Evolutionary conservation across 1,284 basidiomycete genomes (phyloP), one percentile per base, ranked within the genome.

Genomic region (Sanguinoderma infundibulare): DNA sequence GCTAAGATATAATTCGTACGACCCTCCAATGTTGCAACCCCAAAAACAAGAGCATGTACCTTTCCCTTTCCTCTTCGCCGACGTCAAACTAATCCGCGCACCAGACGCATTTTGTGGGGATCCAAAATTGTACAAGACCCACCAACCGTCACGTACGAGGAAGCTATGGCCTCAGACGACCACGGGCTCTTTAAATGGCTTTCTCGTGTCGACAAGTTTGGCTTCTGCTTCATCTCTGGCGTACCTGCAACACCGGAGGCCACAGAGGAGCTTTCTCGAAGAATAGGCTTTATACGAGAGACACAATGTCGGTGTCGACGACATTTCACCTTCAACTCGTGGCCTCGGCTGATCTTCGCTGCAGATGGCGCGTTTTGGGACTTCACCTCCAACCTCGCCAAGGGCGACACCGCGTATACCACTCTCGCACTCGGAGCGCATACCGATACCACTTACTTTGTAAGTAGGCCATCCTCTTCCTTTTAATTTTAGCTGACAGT

Each of bases 361-460:
- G 1, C 61, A 95, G 93, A 96, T 69, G 95, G 94, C 35, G 88
- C 89, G 53, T 97, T 98, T 76, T 99, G 97, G 96, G 95, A 98
- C 71, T 98, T 99, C 72, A 98, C 96, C 0, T 89, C 96, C 0
- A 90, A 98, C 72, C 83, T 98, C 22, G 88, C 91, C 12, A 95
- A 93, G 71, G 95, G 95, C 22, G 96, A 98, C 73, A 90, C 94
- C 6, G 89, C 91, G 22, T 99, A 99, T 77, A 96, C 95, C 8
- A 93, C 90, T 22, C 77, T 98, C 42, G 91, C 91, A 0, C 85
- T 99, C 5, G 89, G 87, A 8, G 95, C 95, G 0, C 97, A 99
- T 74, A 98, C 96, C 1, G 97, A 98, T 71, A 98, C 93, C 52
- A 97, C 96, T 2, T 98, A 98, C 77, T 95, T 92, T 70, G 90